Conservation (phyloP, 495 filamentous ascomycete genomes). For the Daldinia concentrica region DNA sequence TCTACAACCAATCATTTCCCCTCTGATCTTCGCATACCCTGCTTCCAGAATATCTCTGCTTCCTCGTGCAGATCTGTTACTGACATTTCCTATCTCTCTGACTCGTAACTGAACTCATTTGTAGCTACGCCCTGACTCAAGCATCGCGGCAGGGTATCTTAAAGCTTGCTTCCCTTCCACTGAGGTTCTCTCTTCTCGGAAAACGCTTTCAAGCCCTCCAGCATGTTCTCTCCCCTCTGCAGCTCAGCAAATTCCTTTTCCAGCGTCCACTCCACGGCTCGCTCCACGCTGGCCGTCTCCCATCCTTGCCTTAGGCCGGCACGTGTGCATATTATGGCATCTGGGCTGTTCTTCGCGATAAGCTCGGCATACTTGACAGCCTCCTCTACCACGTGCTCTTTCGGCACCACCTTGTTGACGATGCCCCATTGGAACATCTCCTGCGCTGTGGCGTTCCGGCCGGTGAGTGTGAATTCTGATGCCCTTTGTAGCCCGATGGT, state of each 20-base stretch:
- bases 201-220: slow-evolving; percentile 52
- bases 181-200: slow-evolving; percentile 51
- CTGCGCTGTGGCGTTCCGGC: slow-evolving; percentile 66
- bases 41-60: slow-evolving; percentile 7
- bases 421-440: slow-evolving; percentile 77
- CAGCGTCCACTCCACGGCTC: slow-evolving; percentile 64
- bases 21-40: neutral
- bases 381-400: slow-evolving; percentile 58
- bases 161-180: slow-evolving; percentile 50
- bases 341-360: slow-evolving; percentile 72
- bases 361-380: slow-evolving; percentile 63
- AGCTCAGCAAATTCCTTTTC: slow-evolving; percentile 60
- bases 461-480: slow-evolving; percentile 78
- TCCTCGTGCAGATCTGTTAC: slow-evolving; percentile 13
- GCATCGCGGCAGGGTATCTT: neutral
- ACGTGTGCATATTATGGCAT: slow-evolving; percentile 74
- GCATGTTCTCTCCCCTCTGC: slow-evolving; percentile 51
- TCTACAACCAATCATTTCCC: neutral
- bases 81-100: neutral
- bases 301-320: slow-evolving; percentile 70
- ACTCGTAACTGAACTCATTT: slow-evolving; percentile 7
- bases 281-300: slow-evolving; percentile 70
- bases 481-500: slow-evolving; percentile 74
- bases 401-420: slow-evolving; percentile 73
- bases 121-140: neutral